These are phyloP conservation scores for Grigorovia humatica DNA, from an alignment of 805 yeast genomes.

Conservation along the genomic window DNA sequence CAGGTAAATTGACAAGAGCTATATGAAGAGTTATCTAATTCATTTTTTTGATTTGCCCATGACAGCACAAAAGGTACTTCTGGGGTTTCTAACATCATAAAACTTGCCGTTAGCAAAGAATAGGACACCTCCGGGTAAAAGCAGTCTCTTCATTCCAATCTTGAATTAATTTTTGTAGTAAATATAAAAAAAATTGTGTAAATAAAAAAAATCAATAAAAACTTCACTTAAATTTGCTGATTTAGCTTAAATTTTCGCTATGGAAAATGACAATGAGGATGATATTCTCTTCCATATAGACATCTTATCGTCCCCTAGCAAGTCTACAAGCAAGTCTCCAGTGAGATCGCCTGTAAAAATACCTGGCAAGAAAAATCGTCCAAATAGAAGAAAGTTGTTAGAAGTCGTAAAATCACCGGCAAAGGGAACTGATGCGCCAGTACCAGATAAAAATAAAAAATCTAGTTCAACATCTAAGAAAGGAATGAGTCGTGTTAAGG, in stretches of 20 bases:
- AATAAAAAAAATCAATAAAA: too few relatives aligned
- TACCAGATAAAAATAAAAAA: too few relatives aligned
- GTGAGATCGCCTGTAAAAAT: not conserved
- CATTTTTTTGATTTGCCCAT: too few relatives aligned
- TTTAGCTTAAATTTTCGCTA: not conserved
- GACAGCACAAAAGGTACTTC: too few relatives aligned
- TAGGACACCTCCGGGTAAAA: not conserved
- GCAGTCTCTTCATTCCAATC: not conserved
- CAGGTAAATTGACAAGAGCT: conserved; percentile 43
- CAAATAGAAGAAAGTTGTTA: conserved; percentile 3
- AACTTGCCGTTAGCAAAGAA: too few relatives aligned
- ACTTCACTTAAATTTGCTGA: too few relatives aligned
- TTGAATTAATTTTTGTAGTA: too few relatives aligned
- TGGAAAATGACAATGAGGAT: not conserved
- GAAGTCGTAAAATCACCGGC: conserved; percentile 1
- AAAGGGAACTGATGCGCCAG: not conserved
- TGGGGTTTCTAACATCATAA: too few relatives aligned
- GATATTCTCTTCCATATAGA: conserved; percentile 19
- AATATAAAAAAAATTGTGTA: not conserved
- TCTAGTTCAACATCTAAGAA: too few relatives aligned
- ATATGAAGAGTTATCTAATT: too few relatives aligned
- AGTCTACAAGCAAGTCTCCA: not conserved
- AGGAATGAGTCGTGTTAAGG: too few relatives aligned
- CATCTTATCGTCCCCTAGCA: conserved; percentile 17
- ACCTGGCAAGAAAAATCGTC: not conserved